A percentile compares a stretch with the other conserved stretches of the same genome.
phyloP scores from a whole-genome alignment of 208 protist species.

The Borovskyia barvae region DNA sequence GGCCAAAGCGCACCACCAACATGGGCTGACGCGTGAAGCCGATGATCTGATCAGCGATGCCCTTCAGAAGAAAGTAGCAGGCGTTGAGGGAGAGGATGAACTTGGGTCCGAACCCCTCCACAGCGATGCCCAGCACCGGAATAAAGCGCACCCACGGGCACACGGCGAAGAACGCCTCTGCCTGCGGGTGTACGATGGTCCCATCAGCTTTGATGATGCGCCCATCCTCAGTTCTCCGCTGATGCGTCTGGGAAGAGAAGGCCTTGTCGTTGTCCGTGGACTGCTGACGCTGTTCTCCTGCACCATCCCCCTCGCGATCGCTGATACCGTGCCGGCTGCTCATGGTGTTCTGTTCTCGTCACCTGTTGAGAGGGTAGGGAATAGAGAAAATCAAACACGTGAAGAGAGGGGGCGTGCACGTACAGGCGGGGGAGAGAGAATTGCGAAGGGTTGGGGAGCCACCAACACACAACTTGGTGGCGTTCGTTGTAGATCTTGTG shows the following conservation, averaged over 20 bases:
- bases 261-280: no score
- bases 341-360: no score
- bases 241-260: no score
- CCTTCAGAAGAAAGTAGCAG: conserved; percentile 36
- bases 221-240: conserved; percentile 1
- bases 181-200: conserved; percentile 18
- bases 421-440: no score
- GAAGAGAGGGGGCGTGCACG: no score
- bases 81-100: conserved; percentile 25
- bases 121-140: conserved; percentile 24
- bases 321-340: no score
- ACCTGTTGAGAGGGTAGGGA: no score
- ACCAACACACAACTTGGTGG: no score
- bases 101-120: conserved; percentile 34
- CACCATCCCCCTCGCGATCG: no score
- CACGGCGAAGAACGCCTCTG: conserved; percentile 18
- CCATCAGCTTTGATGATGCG: conserved; percentile 3
- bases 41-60: conserved; percentile 34
- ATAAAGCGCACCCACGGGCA: conserved; percentile 26
- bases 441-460: no score
- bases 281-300: no score
- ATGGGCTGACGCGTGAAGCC: conserved; percentile 31
- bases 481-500: neutral
- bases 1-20: conserved; percentile 30
- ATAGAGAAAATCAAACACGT: no score